A percentile compares a stretch with the other conserved stretches of the same genome.
Conservation (phyloP, 1,139 yeast genomes). For the Diutina pseudorugosa region DNA sequence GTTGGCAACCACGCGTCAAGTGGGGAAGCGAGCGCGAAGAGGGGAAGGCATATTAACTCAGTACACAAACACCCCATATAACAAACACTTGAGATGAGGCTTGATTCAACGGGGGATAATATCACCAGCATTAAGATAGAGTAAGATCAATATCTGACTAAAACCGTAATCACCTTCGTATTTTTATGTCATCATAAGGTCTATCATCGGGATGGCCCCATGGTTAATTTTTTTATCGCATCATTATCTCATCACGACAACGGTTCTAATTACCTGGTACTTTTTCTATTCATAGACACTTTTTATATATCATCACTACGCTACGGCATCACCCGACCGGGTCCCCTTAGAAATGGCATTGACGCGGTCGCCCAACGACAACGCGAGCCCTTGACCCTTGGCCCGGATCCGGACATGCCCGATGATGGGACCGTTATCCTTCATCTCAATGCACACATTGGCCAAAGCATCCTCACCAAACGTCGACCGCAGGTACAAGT, state of each 20-base stretch:
- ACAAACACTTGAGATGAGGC: no score
- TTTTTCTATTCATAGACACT: background rate
- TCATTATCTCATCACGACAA: no score
- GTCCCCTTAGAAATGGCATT: constrained; percentile 37
- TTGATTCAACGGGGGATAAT: no score
- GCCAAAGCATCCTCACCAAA: constrained; percentile 98
- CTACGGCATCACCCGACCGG: background rate
- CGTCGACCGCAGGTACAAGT: constrained; percentile 82
- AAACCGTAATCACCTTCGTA: no score
- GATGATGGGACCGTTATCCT: constrained; percentile 60
- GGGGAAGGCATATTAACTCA: background rate
- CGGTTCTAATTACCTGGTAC: background rate
- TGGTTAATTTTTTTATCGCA: no score
- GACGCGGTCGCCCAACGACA: constrained; percentile 88
- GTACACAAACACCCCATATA: background rate
- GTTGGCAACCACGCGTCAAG: background rate
- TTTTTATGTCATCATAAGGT: no score
- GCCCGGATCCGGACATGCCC: constrained; percentile 97
- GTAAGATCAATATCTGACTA: no score
- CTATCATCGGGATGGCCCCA: no score
- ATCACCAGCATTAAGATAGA: no score
- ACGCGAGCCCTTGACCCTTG: constrained; percentile 95
- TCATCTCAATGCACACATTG: constrained; percentile 83
- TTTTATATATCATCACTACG: background rate
- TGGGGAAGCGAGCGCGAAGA: background rate